Conservation (phyloP, 1,284 basidiomycete species). For the Tranzscheliella williamsii region DNA sequence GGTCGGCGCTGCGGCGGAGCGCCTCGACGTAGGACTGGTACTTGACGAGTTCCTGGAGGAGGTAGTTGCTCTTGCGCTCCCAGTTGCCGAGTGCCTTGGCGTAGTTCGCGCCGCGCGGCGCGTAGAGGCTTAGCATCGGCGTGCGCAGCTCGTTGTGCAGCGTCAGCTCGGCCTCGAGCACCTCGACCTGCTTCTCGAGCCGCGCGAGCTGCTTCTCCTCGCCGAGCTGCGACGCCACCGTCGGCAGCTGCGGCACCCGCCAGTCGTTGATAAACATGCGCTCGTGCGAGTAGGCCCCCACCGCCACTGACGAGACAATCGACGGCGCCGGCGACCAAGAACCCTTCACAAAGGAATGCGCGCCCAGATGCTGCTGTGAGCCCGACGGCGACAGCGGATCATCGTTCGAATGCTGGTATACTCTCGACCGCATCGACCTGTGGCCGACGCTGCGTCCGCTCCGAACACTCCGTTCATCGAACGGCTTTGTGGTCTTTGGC, state of each 20-base stretch:
- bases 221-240: constrained; percentile 79
- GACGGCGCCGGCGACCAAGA: constrained; percentile 1
- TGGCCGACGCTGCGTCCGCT: constrained; percentile 15
- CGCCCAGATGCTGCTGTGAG: background rate
- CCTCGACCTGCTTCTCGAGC: constrained; percentile 45
- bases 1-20: constrained; percentile 61
- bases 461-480: constrained; percentile 26
- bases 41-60: constrained; percentile 89
- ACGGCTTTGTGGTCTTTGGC: background rate
- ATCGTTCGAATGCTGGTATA: constrained; percentile 18
- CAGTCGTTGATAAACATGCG: constrained; percentile 87
- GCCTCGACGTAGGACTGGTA: constrained; percentile 94
- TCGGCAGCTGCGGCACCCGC: constrained; percentile 83
- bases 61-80: constrained; percentile 84
- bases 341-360: background rate
- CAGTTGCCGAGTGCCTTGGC: constrained; percentile 83
- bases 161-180: constrained; percentile 77
- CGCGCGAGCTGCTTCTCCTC: constrained; percentile 75
- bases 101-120: constrained; percentile 73
- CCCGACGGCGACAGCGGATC: constrained; percentile 1
- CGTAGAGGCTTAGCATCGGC: constrained; percentile 80
- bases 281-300: constrained; percentile 63
- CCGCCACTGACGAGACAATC: constrained; percentile 4
- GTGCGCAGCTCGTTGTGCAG: constrained; percentile 80
- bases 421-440: constrained; percentile 8